Base-by-base conservation (phyloP, 805 yeast genomes). In the Debaryomyces hansenii region DNA sequence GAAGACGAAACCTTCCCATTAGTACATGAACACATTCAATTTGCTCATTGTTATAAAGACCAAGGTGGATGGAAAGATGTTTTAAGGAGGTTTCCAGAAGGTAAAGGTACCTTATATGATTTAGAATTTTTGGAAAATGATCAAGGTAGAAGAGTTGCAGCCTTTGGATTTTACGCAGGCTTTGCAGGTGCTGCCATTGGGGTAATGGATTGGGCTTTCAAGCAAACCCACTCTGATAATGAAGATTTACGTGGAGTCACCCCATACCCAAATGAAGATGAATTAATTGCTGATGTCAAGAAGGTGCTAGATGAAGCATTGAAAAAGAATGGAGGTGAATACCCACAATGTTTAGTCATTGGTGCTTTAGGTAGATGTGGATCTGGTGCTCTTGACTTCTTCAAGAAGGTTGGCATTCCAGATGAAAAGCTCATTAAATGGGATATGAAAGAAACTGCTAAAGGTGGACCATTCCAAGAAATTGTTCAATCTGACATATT, bases 331-430 rank as follows among this genome's bases (percentile, higher is more conserved):
- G 83, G 84, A 42, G 86, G 84, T 27, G 78, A 72, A 57, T 76
- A 73, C 58, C 99, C 98, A 54, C 85, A 77, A 31, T 89, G 86
- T 29, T 76, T 94, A 54, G 85, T 94, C 47, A 94, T 94, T 64
- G 99, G 99, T 64, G 99, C 99, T 21, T 78, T 91, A 49, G 99
- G 99, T 54, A 87, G 99, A 77, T 94, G 98, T 74, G 99, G 99
- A 45, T 84, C 96, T 10, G 99, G 99, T 65, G 98, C 99, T 29
- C 75, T 90, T 57, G 95, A 87, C 54, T 76, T 91, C 46, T 80
- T 89, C 70, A 78, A 75, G 51, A 86, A 86, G 71, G 85, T 79
- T 46, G 99, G 99, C 49, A 72, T 94, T 48, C 96, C 98, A 44
- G 94, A 88, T 37, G 80, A 73, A 47, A 85, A 89, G 69, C 82